Base-by-base conservation (phyloP, 2,329 filamentous ascomycete species). In the Colletotrichum tofieldiae region DNA sequence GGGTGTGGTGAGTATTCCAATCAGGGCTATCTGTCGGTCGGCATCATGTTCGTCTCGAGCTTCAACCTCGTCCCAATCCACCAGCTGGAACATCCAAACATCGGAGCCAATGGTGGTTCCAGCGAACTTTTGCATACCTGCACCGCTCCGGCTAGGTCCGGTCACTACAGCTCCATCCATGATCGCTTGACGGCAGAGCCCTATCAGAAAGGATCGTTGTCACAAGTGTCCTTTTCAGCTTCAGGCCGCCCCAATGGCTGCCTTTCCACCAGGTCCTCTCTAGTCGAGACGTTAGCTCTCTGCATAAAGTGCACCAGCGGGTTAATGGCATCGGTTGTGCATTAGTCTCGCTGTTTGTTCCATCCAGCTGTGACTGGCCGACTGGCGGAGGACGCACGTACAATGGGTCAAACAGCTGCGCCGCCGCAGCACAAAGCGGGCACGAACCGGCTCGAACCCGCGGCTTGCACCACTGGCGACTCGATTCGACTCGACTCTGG, bases 371-470 rank as follows among this genome's bases (percentile, higher is more conserved):
- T 62, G 58, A 65, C 70, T 65, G 58, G 23, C 52, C 37, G 43
- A 72, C 51, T 47, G 70, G 39, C 51, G 52, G 60, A 51, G 37
- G 37, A 66, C 47, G 64, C 54, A 60, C 35, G 58, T 47, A 65
- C 41, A 71, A 51, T 68, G 67, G 63, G 68, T 67, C 62, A 73
- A 72, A 70, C 62, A 59, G 45, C 68, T 63, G 51, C 47, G 62
- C 63, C 67, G 61, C 67, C 63, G 68, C 72, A 71, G 59, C 72
- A 72, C 71, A 68, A 72, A 59, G 47, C 62, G 71, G 52, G 73
- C 62, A 73, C 59, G 68, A 64, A 39, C 67, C 64, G 67, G 64
- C 72, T 64, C 41, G 37, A 64, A 52, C 58, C 67, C 71, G 47
- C 67, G 67, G 67, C 55, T 71, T 72, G 59, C 65, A 65, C 61